phyloP scores from a whole-genome alignment of 768 basidiomycete species.

The Phylloporus scabripes region DNA sequence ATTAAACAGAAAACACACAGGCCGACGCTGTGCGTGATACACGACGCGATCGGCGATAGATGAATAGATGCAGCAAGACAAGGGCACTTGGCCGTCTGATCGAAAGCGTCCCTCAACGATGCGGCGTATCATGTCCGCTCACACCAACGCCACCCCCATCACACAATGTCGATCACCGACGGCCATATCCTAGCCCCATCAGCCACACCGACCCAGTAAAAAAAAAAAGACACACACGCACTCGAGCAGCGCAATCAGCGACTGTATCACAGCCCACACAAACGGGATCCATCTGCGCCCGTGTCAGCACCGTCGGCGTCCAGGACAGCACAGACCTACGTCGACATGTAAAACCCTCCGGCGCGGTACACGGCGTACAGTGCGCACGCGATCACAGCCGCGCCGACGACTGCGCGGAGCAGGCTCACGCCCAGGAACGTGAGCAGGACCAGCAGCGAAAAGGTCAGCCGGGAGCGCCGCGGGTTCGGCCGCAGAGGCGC shows the following conservation, averaged over 20 bases:
- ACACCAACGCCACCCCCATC: not conserved
- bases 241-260: conserved; percentile 38
- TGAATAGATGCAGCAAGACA: not conserved
- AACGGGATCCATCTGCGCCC: conserved; percentile 37
- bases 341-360: conserved; percentile 37
- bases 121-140: not conserved
- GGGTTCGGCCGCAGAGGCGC: conserved; percentile 27
- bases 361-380: conserved; percentile 36
- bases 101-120: not conserved
- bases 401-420: conserved; percentile 34
- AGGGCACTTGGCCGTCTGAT: not conserved
- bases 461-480: conserved; percentile 34
- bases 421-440: conserved; percentile 32
- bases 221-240: conserved; percentile 9
- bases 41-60: not conserved
- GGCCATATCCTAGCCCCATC: conserved; percentile 37
- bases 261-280: conserved; percentile 37
- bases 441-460: conserved; percentile 38
- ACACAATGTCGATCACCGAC: conserved; percentile 38
- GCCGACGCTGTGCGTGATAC: not conserved
- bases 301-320: not conserved
- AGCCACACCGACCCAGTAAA: not conserved
- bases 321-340: conserved; percentile 10
- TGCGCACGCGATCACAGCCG: conserved; percentile 36
- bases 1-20: not conserved